phyloP scores from a whole-genome alignment of 2,329 filamentous ascomycete species.

The Calonectria pteridis region DNA sequence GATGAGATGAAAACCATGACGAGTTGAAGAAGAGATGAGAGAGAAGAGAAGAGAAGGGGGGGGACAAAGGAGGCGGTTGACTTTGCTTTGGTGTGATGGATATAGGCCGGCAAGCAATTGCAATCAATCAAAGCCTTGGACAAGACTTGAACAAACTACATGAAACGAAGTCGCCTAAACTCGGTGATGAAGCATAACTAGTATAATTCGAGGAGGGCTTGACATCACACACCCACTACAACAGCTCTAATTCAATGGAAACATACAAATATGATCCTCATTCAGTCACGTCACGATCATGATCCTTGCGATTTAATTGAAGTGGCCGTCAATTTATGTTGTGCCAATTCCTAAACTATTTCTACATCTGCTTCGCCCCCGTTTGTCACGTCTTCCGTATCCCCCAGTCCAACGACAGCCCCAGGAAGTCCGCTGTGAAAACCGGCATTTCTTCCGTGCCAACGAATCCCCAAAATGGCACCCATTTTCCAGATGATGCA shows the following conservation, averaged over 20 bases:
- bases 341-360: constrained; percentile 49
- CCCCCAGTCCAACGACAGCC: constrained; percentile 18
- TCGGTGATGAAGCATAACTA: background rate
- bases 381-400: constrained; percentile 23
- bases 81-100: constrained; percentile 21
- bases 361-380: constrained; percentile 37
- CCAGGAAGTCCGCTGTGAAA: constrained; percentile 13
- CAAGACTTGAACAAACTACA: background rate
- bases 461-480: constrained; percentile 14
- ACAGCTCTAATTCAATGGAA: background rate
- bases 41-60: background rate
- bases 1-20: constrained; percentile 1
- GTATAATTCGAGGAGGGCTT: background rate
- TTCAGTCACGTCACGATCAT: background rate
- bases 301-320: background rate
- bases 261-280: background rate
- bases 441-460: constrained; percentile 30
- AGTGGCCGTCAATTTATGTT: constrained; percentile 43
- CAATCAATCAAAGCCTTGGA: constrained; percentile 24
- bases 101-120: constrained; percentile 34
- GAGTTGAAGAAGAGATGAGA: background rate
- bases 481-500: constrained; percentile 9
- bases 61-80: background rate
- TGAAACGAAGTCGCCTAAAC: background rate
- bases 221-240: background rate